Percentiles rank a stretch among this genome's conserved stretches.
These are phyloP conservation scores for Calocybe gambosa DNA, from an alignment of 1,284 basidiomycete species.

Conservation along the genomic window DNA sequence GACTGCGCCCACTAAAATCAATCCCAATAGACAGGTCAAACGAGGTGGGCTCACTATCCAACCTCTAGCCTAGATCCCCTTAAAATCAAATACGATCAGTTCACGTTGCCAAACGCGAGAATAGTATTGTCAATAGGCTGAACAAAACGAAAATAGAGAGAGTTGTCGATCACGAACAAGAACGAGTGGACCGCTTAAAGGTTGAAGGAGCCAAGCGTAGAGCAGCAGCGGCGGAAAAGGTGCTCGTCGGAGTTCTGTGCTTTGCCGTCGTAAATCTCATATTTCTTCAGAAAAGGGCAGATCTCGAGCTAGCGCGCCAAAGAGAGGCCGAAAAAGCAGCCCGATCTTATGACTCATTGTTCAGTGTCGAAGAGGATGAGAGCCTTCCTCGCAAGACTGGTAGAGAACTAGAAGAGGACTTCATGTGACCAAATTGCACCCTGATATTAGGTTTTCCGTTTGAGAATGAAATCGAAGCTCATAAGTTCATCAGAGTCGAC, in stretches of 20 bases:
- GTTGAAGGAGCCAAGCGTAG: conserved; percentile 67
- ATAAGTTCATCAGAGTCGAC: background rate
- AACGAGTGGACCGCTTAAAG: conserved; percentile 78
- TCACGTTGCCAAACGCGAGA: conserved; percentile 78
- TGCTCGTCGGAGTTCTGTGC: conserved; percentile 22
- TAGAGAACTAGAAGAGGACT: conserved; percentile 63
- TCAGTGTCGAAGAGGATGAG: conserved; percentile 48
- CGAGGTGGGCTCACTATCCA: conserved; percentile 39
- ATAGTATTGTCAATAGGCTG: conserved; percentile 86
- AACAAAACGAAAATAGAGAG: conserved; percentile 91
- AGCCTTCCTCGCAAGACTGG: conserved; percentile 44
- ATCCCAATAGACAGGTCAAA: conserved; percentile 53
- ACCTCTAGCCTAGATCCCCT: background rate
- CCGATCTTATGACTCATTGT: conserved; percentile 69
- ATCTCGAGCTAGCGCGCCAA: conserved; percentile 56
- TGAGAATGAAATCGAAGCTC: background rate
- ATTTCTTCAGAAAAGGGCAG: conserved; percentile 54
- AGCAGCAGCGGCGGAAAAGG: conserved; percentile 58
- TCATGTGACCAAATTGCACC: conserved; percentile 38
- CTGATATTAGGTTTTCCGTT: background rate
- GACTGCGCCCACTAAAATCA: background rate
- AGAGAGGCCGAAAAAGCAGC: conserved; percentile 75
- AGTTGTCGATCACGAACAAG: conserved; percentile 88
- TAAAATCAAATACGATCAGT: no score
- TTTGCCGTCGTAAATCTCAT: no score